Base-by-base conservation (phyloP, 2,329 filamentous ascomycete species). In the Dactylellina leptospora region DNA sequence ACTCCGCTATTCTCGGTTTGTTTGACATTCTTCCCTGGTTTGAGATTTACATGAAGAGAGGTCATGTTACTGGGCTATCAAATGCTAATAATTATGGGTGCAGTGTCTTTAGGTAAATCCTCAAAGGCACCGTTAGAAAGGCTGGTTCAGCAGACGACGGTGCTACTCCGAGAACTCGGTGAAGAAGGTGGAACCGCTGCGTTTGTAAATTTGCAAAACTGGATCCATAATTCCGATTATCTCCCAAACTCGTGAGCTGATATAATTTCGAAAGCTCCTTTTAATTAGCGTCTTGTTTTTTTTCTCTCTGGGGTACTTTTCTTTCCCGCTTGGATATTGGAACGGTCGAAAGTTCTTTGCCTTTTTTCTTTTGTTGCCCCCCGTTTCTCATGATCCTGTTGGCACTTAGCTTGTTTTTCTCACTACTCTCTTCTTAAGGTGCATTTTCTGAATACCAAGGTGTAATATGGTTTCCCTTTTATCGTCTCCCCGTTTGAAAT, bases 31-130 rank as follows among this genome's bases (percentile, higher is more conserved):
- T 28, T 22, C 4, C 18, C 5, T 6, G 38, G 16, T 18, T 4
- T 18, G n/a, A 13, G 11, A 9, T 40, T 4, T 40, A 16, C 18
- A n/a, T n/a, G n/a, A n/a, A 13, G 13, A 13, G 6, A 6, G 13
- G 30, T 18, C 16, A 33, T 22, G 23, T 2, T 45, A 48, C 3
- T 2, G 13, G 69, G 23, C 11, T 10, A 22, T 9, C 38, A 40
- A 1, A 44, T 47, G 54, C 50, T 56, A 44, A 68, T 22, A 20
- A 28, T 22, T 16, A n/a, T 23, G 16, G 33, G 45, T 18, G 55
- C 76, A 97, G 93, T 92, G 42, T 96, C 91, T 0, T 84, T 97
- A 1, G 95, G 95, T 53, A 96, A 96, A 81, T 93, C 92, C 0
- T 92, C 91, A 2, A 88, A 89, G 3, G 91, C 95, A 1, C 91